A percentile compares a stretch with the other conserved stretches of the same genome.
phyloP scores from a whole-genome alignment of 139 green algal genomes.

The Tetradesmus obliquus region DNA sequence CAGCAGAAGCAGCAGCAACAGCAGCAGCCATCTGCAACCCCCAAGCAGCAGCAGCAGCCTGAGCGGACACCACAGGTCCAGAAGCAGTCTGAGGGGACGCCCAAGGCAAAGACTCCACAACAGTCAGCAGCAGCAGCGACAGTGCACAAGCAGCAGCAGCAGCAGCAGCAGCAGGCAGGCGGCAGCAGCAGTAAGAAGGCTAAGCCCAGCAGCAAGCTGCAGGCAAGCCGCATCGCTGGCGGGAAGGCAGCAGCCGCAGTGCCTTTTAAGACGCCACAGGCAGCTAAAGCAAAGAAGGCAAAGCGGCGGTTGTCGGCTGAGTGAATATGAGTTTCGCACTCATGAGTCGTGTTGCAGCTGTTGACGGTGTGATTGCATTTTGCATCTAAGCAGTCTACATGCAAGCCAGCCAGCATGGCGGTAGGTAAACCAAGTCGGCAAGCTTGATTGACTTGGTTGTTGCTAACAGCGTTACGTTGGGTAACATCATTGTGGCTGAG shows the following conservation, averaged over 20 bases:
- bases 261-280: conserved; percentile 21
- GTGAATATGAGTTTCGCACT: neutral
- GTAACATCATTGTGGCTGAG: too few relatives aligned
- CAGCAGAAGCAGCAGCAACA: neutral
- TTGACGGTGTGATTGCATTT: too few relatives aligned
- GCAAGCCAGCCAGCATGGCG: too few relatives aligned
- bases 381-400: too few relatives aligned
- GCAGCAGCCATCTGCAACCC: neutral
- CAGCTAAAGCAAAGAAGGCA: neutral
- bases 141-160: neutral
- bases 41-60: neutral
- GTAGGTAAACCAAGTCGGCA: too few relatives aligned
- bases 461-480: too few relatives aligned
- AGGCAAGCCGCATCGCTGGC: neutral
- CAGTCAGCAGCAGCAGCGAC: neutral
- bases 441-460: too few relatives aligned
- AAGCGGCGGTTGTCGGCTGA: conserved; percentile 11
- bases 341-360: too few relatives aligned
- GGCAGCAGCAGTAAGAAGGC: neutral
- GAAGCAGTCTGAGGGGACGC: neutral
- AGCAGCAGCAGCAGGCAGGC: neutral
- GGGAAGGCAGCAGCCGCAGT: neutral
- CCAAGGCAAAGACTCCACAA: neutral
- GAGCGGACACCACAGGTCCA: neutral
- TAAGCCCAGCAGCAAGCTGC: neutral